Evolutionary conservation across 352 stramenopile species (phyloP).

Genomic region (Phytopythium vexans): DNA sequence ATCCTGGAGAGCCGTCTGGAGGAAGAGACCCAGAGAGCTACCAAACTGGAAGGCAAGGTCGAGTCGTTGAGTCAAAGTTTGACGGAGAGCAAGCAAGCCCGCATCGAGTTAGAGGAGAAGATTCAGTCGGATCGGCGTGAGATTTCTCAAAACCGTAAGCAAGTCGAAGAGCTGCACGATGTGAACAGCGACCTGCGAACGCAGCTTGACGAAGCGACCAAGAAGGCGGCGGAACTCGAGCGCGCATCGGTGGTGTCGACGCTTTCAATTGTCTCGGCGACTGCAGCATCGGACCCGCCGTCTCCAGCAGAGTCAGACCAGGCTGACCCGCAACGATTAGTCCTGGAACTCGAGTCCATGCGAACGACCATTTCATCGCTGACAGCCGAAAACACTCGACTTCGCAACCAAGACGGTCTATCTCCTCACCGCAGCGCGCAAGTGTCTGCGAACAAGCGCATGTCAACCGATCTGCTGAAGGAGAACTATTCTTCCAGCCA

Average conservation of each 20-base stretch:
- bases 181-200: slow-evolving; percentile 47
- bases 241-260: slow-evolving; percentile 33
- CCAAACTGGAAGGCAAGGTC: slow-evolving; percentile 45
- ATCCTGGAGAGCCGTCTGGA: slow-evolving; percentile 35
- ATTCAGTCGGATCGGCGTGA: slow-evolving; percentile 46
- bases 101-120: slow-evolving; percentile 34
- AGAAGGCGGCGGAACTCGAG: slow-evolving; percentile 45
- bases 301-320: slow-evolving; percentile 19
- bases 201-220: slow-evolving; percentile 46
- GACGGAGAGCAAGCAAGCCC: slow-evolving; percentile 29
- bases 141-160: slow-evolving; percentile 46
- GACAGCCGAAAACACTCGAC: slow-evolving; percentile 48
- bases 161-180: slow-evolving; percentile 49
- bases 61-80: slow-evolving; percentile 36
- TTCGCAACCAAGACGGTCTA: slow-evolving; percentile 48
- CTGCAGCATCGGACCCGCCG: background rate
- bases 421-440: slow-evolving; percentile 15
- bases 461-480: slow-evolving; percentile 64
- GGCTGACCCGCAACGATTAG: slow-evolving; percentile 25
- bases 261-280: slow-evolving; percentile 19
- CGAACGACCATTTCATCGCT: slow-evolving; percentile 46
- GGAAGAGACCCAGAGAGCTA: slow-evolving; percentile 33
- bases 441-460: slow-evolving; percentile 29
- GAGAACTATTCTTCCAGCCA: slow-evolving; percentile 64
- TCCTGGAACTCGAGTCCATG: slow-evolving; percentile 59